phyloP scores from a whole-genome alignment of 116 monocot genomes.

The Papilionanthe hybrid region DNA sequence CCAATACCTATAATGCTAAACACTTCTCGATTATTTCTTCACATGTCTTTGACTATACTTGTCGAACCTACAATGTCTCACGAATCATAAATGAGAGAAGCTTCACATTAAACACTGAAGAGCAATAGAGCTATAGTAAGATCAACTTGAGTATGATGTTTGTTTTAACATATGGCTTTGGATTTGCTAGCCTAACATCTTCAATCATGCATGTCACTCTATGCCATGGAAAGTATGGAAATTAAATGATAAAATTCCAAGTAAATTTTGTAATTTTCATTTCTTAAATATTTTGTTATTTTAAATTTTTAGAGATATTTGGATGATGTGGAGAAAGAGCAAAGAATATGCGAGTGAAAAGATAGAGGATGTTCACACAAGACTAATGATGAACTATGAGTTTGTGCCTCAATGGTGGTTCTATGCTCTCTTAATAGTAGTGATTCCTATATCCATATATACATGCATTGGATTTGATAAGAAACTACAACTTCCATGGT shows the following conservation, averaged over 20 bases:
- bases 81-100: constrained; percentile 17
- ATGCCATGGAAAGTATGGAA: constrained; percentile 4
- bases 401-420: constrained; percentile 51
- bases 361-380: constrained; percentile 37
- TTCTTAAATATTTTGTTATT: background rate
- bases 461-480: constrained; percentile 31
- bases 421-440: constrained; percentile 12
- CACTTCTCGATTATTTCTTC: constrained; percentile 18
- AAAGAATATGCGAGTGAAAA: constrained; percentile 13
- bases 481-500: constrained; percentile 46
- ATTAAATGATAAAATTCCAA: too few species aligned
- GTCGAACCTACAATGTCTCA: constrained; percentile 6
- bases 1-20: constrained; percentile 21
- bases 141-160: constrained; percentile 21
- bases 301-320: background rate
- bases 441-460: constrained; percentile 23
- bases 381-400: constrained; percentile 53
- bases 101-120: constrained; percentile 18
- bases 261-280: too few species aligned
- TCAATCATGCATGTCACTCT: constrained; percentile 24
- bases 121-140: constrained; percentile 20
- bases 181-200: constrained; percentile 17
- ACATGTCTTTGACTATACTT: constrained; percentile 11
- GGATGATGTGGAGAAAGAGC: constrained; percentile 23
- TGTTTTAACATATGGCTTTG: constrained; percentile 12